phyloP scores from a whole-genome alignment of 371 early-diverging fungal genomes.

The Mucor ambiguus region DNA sequence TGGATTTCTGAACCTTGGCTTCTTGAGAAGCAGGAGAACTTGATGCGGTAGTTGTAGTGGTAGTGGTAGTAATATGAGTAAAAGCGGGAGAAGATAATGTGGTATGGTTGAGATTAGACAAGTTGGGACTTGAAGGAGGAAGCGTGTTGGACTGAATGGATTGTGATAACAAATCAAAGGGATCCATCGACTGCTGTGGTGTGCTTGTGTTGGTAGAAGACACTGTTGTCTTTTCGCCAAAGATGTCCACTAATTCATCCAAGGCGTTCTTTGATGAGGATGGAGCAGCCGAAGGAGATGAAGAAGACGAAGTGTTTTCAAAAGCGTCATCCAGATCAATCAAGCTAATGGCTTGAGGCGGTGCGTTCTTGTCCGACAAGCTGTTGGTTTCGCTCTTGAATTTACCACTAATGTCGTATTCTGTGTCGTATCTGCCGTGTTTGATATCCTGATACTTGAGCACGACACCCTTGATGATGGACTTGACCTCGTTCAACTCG shows the following conservation, averaged over 20 bases:
- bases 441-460: conserved; percentile 74
- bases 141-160: background rate
- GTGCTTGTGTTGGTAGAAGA: conserved; percentile 3
- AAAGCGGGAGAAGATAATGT: conserved; percentile 1
- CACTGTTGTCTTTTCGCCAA: conserved; percentile 17
- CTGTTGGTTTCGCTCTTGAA: conserved; percentile 14
- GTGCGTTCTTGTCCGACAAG: background rate
- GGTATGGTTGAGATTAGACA: background rate
- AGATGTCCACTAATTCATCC: conserved; percentile 30
- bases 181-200: conserved; percentile 9
- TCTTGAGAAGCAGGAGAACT: background rate
- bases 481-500: conserved; percentile 81
- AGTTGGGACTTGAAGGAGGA: conserved; percentile 2
- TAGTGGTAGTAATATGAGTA: background rate
- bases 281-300: conserved; percentile 9
- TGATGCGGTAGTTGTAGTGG: background rate
- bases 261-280: conserved; percentile 12
- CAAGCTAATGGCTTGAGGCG: conserved; percentile 42
- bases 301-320: background rate
- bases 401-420: conserved; percentile 40
- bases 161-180: conserved; percentile 22
- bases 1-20: background rate
- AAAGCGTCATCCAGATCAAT: conserved; percentile 66
- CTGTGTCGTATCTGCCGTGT: conserved; percentile 54
- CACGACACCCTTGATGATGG: conserved; percentile 81